Conservation (phyloP, 768 basidiomycete genomes). For the Crepidotus variabilis region DNA sequence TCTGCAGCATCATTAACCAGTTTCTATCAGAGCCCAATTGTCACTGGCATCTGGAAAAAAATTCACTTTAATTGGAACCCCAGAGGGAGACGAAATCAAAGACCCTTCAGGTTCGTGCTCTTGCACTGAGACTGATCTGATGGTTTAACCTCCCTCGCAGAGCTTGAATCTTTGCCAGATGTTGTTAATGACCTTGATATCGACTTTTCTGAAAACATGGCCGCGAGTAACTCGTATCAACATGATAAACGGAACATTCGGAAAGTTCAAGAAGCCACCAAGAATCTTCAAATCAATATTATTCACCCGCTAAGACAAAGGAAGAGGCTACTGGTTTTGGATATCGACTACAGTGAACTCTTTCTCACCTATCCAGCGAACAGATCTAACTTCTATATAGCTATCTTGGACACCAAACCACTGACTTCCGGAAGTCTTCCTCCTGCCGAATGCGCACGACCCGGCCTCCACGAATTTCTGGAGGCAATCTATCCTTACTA, state of each 20-base stretch:
- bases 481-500: conserved; percentile 78
- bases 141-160: conserved; percentile 26
- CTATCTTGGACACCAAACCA: conserved; percentile 83
- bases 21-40: conserved; percentile 51
- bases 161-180: conserved; percentile 62
- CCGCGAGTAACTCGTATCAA: conserved; percentile 55
- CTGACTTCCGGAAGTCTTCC: conserved; percentile 79
- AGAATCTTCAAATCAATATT: conserved; percentile 60
- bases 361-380: background rate
- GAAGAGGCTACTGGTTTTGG: conserved; percentile 80
- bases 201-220: conserved; percentile 63
- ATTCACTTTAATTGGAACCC: conserved; percentile 85
- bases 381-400: conserved; percentile 27
- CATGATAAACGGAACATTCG: conserved; percentile 80
- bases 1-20: background rate
- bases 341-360: conserved; percentile 80
- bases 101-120: conserved; percentile 57
- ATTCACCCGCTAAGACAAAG: conserved; percentile 75
- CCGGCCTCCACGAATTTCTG: conserved; percentile 80
- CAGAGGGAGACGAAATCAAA: conserved; percentile 81
- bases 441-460: conserved; percentile 77
- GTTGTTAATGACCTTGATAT: conserved; percentile 81
- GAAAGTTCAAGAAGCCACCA: conserved; percentile 71
- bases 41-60: conserved; percentile 55
- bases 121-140: background rate